These are phyloP conservation scores for Halocafeteria seosinensis DNA, from an alignment of 108 stramenopile species.

Conservation along the genomic window DNA sequence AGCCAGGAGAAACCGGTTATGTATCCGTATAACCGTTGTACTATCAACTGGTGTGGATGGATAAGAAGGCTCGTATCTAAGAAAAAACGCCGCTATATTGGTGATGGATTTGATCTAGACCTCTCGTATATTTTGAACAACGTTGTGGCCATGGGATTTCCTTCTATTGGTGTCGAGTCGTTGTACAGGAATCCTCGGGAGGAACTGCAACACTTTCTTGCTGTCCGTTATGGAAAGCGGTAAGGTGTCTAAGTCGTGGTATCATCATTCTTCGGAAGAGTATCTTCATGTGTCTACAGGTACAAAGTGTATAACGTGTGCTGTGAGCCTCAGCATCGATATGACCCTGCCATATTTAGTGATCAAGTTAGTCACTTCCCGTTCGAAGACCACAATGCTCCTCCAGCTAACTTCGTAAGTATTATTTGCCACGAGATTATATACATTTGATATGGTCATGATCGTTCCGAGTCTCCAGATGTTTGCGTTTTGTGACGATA, in stretches of 20 bases:
- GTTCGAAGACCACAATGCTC: slow-evolving; percentile 40
- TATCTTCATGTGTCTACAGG: slow-evolving; percentile 16
- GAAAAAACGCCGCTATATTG: too few species aligned
- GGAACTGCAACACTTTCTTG: slow-evolving; percentile 32
- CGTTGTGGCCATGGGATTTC: slow-evolving; percentile 27
- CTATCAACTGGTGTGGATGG: too few species aligned
- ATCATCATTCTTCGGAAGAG: slow-evolving; percentile 30
- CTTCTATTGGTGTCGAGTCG: slow-evolving; percentile 17
- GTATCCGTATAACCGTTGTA: too few species aligned
- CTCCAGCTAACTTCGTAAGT: slow-evolving; percentile 27
- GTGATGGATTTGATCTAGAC: slow-evolving; percentile 31
- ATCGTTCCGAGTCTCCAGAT: too few species aligned
- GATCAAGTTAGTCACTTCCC: too few species aligned
- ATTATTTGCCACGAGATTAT: too few species aligned
- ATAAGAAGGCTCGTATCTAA: too few species aligned
- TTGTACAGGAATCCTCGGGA: slow-evolving; percentile 32
- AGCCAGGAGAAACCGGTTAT: too few species aligned
- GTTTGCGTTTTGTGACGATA: slow-evolving; percentile 28
- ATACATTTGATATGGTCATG: too few species aligned
- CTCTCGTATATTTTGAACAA: slow-evolving; percentile 19
- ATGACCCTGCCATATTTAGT: too few species aligned
- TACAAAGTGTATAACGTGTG: slow-evolving; percentile 3
- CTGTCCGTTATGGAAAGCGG: slow-evolving; percentile 18
- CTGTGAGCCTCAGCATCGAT: too few species aligned
- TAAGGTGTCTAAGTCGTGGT: not conserved